These are phyloP conservation scores for Mucor sp. DNA, from an alignment of 371 early-diverging fungal species.

Conservation along the genomic window DNA sequence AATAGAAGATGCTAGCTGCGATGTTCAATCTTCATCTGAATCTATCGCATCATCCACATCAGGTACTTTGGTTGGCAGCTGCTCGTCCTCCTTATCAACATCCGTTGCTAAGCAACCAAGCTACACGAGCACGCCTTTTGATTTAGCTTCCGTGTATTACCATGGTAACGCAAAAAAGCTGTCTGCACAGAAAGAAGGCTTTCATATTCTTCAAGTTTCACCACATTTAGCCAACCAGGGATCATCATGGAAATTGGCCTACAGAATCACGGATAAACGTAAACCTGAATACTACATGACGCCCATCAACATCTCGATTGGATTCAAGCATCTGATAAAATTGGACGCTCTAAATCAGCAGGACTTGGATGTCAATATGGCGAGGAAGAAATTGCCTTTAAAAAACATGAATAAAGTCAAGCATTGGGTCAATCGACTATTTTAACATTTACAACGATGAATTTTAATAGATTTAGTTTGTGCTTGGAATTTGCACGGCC, in stretches of 20 bases:
- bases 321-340: background rate
- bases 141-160: background rate
- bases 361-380: background rate
- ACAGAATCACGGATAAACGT: slow-evolving; percentile 3
- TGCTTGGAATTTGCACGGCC: too few relatives aligned
- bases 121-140: background rate
- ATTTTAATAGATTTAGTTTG: too few relatives aligned
- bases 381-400: background rate
- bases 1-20: background rate
- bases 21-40: background rate
- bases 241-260: background rate
- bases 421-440: background rate
- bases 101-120: background rate
- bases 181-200: slow-evolving; percentile 6
- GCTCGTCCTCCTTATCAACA: background rate
- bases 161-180: background rate
- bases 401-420: background rate
- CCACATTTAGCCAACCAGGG: background rate
- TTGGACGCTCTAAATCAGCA: background rate
- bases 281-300: background rate
- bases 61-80: background rate
- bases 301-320: background rate
- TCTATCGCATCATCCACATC: background rate
- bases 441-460: background rate
- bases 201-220: slow-evolving; percentile 2